A percentile compares a stretch with the other conserved stretches of the same genome.
phyloP scores from a whole-genome alignment of 2,329 filamentous ascomycete species.

The Fusarium clavum region DNA sequence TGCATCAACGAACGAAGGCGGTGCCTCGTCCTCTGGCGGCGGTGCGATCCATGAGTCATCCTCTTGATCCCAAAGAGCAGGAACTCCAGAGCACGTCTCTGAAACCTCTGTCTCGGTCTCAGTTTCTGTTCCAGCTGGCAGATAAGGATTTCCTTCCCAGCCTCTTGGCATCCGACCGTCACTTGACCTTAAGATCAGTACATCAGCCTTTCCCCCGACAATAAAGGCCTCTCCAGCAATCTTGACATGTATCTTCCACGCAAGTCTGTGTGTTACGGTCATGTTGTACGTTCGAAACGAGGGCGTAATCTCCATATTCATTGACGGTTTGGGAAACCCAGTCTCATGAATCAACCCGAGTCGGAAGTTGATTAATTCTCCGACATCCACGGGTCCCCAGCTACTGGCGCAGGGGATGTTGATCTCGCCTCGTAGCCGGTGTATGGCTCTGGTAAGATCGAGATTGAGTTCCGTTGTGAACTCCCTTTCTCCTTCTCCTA shows the following conservation, averaged over 20 bases:
- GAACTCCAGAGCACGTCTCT: neutral
- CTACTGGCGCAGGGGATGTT: slow-evolving; percentile 12
- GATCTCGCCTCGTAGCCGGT: accelerated
- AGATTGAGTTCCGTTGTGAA: slow-evolving; percentile 8
- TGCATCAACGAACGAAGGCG: slow-evolving; percentile 2
- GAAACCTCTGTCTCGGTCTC: accelerated
- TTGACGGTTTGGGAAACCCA: neutral
- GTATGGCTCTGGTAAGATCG: neutral
- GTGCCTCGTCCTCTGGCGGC: neutral
- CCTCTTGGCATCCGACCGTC: neutral
- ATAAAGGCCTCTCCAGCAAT: neutral
- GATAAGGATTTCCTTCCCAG: accelerated
- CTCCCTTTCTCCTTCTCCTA: neutral
- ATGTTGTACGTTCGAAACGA: slow-evolving; percentile 45
- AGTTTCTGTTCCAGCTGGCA: neutral
- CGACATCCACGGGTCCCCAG: slow-evolving; percentile 7
- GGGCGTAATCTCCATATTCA: slow-evolving; percentile 24
- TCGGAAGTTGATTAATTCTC: slow-evolving; percentile 5
- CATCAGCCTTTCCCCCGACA: neutral
- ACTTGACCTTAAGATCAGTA: slow-evolving; percentile 8
- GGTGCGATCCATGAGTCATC: slow-evolving; percentile 16
- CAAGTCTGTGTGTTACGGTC: slow-evolving; percentile 35
- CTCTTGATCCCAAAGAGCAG: neutral
- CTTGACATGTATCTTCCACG: slow-evolving; percentile 25
- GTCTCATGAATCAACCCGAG: neutral